Evolutionary conservation across 192 early-diverging fungal genomes (phyloP).

Genomic region (Backusella sp.): DNA sequence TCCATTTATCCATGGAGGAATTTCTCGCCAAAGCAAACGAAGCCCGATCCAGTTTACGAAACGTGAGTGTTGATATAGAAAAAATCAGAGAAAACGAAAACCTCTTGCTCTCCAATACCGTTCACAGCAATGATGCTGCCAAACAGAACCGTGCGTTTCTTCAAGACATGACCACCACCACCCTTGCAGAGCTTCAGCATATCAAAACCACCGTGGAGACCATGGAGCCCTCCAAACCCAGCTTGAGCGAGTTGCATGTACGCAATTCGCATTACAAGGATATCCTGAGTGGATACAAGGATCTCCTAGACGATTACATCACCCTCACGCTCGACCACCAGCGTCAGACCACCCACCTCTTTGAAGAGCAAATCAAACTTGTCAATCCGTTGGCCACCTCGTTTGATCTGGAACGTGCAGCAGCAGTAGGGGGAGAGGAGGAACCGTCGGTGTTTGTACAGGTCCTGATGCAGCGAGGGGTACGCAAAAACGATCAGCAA

Average conservation of each 20-base stretch:
- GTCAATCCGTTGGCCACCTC: conserved; percentile 2
- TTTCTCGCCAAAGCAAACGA: not conserved
- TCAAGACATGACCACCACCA: not conserved
- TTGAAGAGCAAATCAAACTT: not conserved
- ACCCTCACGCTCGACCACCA: not conserved
- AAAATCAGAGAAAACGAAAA: not conserved
- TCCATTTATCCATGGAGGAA: not conserved
- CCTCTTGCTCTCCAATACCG: not conserved
- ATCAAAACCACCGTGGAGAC: not conserved
- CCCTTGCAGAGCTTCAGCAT: not conserved
- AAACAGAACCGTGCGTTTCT: not conserved
- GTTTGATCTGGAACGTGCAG: conserved; percentile 3
- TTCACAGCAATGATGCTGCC: not conserved
- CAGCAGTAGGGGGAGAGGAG: not conserved
- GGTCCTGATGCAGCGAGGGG: conserved; percentile 1
- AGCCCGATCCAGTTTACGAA: not conserved
- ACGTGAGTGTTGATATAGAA: not conserved
- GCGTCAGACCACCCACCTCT: not conserved
- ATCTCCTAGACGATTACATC: not conserved
- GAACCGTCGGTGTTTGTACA: conserved; percentile 1
- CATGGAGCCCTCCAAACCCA: conserved; percentile 9
- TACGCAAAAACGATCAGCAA: not conserved
- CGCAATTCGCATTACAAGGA: not conserved
- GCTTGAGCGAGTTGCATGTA: not conserved
- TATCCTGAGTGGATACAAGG: not conserved